Base-by-base conservation (phyloP, 768 basidiomycete species). In the Tulasnella sp. region DNA sequence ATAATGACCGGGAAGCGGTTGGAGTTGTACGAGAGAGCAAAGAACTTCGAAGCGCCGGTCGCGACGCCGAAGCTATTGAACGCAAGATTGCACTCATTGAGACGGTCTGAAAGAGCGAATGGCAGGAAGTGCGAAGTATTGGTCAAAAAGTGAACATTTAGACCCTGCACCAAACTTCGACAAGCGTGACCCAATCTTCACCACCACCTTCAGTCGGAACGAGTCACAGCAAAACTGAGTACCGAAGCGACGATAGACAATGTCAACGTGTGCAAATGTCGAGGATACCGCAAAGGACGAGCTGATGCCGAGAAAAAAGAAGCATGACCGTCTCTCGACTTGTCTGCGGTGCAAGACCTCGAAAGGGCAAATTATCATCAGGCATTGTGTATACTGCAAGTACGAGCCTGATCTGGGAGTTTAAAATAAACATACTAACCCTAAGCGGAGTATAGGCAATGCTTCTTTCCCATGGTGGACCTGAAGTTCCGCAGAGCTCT, bases 341-440 rank as follows among this genome's bases (percentile, higher is more conserved):
- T 72, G 71, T 40, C 35, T 72, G 7, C 71, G 71, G 9, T 72
- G 71, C 59, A 62, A 63, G 22, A 39, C 71, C 0, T 37, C 52
- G n/a, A 37, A 37, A 19, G 71, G 71, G 39, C 59, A 63, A 22
- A 65, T 72, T 34, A 59, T 72, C 40, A 72, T 72, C 39, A 29
- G 71, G 35, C 52, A 72, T 32, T 72, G 71, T n/a, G 62, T 72
- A 26, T 72, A 72, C 35, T 72, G 71, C 71, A 72, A 72, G 71
- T 72, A 63, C 34, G 71, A 37, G 12, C 29, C 26, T 47, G 32
- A 16, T 16, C 35, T 44, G 5, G 44, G 35, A 32, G 7, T 17
- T 71, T 19, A 7, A 22, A 22, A 59, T 1, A 9, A 12, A 17
- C 1, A 17, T 52, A 16, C 47, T 71, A 29, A 71, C 5, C 35